Base-by-base conservation (phyloP, 78 protist genomes). In the Diacronema lutheri region DNA sequence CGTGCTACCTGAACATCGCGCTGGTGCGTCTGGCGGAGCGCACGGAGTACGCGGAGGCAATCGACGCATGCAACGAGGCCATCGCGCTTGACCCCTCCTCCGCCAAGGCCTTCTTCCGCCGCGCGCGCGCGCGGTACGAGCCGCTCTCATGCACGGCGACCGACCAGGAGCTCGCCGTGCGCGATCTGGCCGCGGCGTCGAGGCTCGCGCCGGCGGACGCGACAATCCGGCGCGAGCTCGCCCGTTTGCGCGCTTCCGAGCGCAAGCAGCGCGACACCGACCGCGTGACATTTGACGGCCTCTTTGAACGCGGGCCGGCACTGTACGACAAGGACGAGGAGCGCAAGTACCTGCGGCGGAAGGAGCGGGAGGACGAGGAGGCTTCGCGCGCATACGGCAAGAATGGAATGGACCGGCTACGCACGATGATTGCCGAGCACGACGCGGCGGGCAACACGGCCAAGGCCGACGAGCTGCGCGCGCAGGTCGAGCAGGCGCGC, bases 61-160 rank as follows among this genome's bases (percentile, higher is more conserved):
- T 69, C 29, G 35, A 0, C 35, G 77, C 77, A 35, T 69, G 77
- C 77, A 69, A 44, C 56, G n/a, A 4, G 4, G 77, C 50, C 23
- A 55, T 69, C 29, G 31, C 19, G 35, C 77, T 69, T 19, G 33
- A 23, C 16, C 56, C 56, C 16, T 5, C 2, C 31, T 1, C 2
- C 56, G 7, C 50, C 29, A 69, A 69, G 31, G 77, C 77, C 25
- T 31, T 69, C 13, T 69, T 40, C 77, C 77, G 77, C 35, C 77
- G 77, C 77, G 77, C 77, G 50, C 46, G 77, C 16, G 77, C 77
- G 31, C 77, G 46, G 37, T 33, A 9, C 31, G 77, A 69, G 77
- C 77, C 77, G 33, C 31, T 40, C 29, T 38, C 77, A 20, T 10
- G 56, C 10, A n/a, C 13, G 56, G 29, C 25, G 16, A 46, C 9